Base-by-base conservation (phyloP, 2,329 filamentous ascomycete species). In the Annulohypoxylon truncatum region DNA sequence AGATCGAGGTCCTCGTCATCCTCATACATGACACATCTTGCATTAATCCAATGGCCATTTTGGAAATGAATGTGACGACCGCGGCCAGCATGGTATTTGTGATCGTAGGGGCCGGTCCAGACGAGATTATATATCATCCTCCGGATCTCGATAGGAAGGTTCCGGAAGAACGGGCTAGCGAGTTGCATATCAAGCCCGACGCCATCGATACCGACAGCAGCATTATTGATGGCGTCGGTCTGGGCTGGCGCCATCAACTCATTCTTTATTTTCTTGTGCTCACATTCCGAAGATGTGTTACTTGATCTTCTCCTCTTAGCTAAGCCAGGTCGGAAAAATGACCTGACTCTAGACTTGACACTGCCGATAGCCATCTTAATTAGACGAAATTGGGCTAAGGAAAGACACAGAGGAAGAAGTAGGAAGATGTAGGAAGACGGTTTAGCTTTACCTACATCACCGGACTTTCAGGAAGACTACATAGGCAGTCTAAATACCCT, bases 91-190 rank as follows among this genome's bases (percentile, higher is more conserved):
- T 76, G 72, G 44, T 76, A 76, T 54, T 70, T 71, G 57, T 75
- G 55, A 53, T 74, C 75, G 52, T 73, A 66, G 5, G 60, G 46
- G 3, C 69, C 69, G 7, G 33, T 47, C 74, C 74, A 76, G 38
- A 74, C 66, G 28, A 74, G 69, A 29, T 63, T 59, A 52, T 76
- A 76, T 48, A 79, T 74, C 65, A 73, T 73, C 50, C 71, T 74
- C 15, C 79, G 74, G 5, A 80, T 72, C 66, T 80, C 78, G 7
- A 74, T 64, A 7, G 78, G 77, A 1, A 80, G 68, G 26, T 69
- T 71, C 48, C 71, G 73, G 58, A 79, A 76, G 61, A 80, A 77
- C 1, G 65, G 48, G 64, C 74, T 74, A 12, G 64, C 24, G 20
- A 67, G 57, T 44, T 76, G 74, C 29, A 69, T 59, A 35, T 73